Base-by-base conservation (phyloP, 2,329 filamentous ascomycete species). In the Fusarium sacchari region DNA sequence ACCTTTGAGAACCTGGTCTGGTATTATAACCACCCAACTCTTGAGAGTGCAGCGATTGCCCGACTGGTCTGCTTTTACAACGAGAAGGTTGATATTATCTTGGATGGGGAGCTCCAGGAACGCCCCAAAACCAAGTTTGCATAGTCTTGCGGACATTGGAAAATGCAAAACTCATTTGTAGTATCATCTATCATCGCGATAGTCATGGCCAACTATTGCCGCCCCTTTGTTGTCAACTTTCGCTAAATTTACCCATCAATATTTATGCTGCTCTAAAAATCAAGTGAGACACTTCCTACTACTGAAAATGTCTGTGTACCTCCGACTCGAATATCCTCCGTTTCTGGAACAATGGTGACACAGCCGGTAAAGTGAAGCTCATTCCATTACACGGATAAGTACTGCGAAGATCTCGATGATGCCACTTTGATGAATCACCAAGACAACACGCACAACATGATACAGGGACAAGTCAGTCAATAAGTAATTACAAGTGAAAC, bases 41-140 rank as follows among this genome's bases (percentile, higher is more conserved):
- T 83, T 0, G 91, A 93, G 80, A 88, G 87, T 62, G 86, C 84
- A 5, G 80, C 79, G 5, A 83, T 93, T 67, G 87, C 87, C 3
- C 89, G 90, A 5, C 77, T 85, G 52, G 52, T 91, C 59, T 92
- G 90, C 76, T 93, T 92, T 67, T 92, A 92, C 71, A 91, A 92
- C 70, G 91, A 93, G 78, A 90, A 90, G 80, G 89, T 93, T 4
- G 88, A 92, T 67, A 85, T 92, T n/a, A 82, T 84, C 63, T 72
- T 92, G 11, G 88, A 90, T 68, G 90, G 90, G 2, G 77, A 80
- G 60, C 67, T 79, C 39, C 42, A 82, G 60, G 72, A 79, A 44
- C 72, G 74, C n/a, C 82, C 82, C 15, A 76, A 78, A 67, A 76
- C 75, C 1, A 65, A 70, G 20, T 81, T 80, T 64, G 61, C 65